Base-by-base conservation (phyloP, 495 filamentous ascomycete genomes). In the Tuber borchii region DNA sequence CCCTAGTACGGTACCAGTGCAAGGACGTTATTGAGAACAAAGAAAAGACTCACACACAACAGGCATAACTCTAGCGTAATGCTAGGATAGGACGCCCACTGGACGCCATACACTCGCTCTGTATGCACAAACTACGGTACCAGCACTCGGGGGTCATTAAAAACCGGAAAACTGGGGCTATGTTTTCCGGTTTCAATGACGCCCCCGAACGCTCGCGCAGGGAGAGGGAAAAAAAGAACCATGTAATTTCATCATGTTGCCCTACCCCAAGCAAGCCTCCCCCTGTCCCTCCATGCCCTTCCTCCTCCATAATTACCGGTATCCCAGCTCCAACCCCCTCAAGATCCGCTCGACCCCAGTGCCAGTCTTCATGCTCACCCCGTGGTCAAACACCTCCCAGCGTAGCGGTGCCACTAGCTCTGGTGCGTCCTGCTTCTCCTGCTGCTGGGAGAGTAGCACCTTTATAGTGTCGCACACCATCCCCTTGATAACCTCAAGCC, bases 321-420 rank as follows among this genome's bases (percentile, higher is more conserved):
- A 65, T 34, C 78, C 78, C 22, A 70, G 44, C 40, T 79, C 42
- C 10, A 79, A 48, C 56, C 56, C 75, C 26, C 48, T 70, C 45
- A 82, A 76, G 10, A 82, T 80, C 26, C 76, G 76, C 71, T 81
- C 72, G 8, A 82, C 79, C 2, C 80, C 80, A 43, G 73, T 76
- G 1, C 80, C 80, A 10, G 71, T 82, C 31, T 71, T 82, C 76
- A 81, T 80, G 46, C 80, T 82, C 16, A 82, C 72, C 1, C 80
- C 80, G 5, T 61, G 69, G 2, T 76, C 79, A 68, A 82, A 80
- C 37, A 77, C 51, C 10, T 80, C 72, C 17, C 73, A 74, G 65
- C 76, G 40, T 39, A 82, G n/a, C 17, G 74, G 39, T 16, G 34
- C 74, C 14, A 70, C 37, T n/a, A 77, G 68, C 26, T 73, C 56